Conservation (phyloP, 2,329 filamentous ascomycete genomes). For the Trichoderma sp. region DNA sequence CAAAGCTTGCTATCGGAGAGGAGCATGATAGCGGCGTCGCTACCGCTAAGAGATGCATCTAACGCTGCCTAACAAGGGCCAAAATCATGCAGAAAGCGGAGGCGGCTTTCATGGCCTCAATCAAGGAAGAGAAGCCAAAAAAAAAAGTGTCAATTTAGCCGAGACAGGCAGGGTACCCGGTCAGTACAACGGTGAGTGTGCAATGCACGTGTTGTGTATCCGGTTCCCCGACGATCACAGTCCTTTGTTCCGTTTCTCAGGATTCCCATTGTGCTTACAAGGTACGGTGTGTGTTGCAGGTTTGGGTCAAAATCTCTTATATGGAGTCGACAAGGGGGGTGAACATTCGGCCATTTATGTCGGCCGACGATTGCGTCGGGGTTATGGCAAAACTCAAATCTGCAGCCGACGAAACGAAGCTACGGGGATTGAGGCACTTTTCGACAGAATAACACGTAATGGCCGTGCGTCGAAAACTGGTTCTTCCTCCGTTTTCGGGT, state of each 20-base stretch:
- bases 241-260: neutral
- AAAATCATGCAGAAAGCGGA: conserved; percentile 12
- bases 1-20: neutral
- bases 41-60: conserved; percentile 6
- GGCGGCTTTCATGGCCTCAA: neutral
- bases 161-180: conserved; percentile 6
- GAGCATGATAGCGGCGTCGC: neutral
- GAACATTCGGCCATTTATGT: neutral
- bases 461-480: neutral
- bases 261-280: neutral
- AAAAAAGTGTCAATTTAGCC: conserved; percentile 9
- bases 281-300: neutral
- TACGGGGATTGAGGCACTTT: neutral
- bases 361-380: neutral
- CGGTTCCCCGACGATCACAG: conserved; percentile 2
- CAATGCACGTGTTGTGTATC: conserved; percentile 5
- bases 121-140: neutral
- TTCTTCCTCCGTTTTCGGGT: neutral
- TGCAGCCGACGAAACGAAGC: neutral
- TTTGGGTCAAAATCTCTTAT: neutral
- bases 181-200: neutral
- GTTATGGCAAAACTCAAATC: neutral
- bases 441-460: neutral
- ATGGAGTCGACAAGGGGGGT: neutral
- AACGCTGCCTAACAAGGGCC: neutral